Conservation (phyloP, 495 filamentous ascomycete genomes). For the Xylaria sp. region DNA sequence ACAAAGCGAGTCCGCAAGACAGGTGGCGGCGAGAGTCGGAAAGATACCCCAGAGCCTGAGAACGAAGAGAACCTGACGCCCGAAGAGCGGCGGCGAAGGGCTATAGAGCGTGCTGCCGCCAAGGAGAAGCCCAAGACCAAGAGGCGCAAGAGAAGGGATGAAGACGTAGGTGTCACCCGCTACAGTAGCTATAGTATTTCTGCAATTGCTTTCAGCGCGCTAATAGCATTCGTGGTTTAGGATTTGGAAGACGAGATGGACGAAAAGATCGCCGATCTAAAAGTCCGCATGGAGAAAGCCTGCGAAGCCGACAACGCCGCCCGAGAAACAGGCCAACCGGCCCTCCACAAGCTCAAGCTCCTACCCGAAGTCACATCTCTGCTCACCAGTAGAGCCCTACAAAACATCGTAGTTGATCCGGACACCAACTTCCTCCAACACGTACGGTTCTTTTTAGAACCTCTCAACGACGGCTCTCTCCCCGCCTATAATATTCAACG, state of each 20-base stretch:
- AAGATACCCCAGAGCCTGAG: conserved; percentile 58
- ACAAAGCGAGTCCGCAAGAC: conserved; percentile 47
- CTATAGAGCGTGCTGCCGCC: conserved; percentile 81
- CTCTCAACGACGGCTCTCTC: conserved; percentile 87
- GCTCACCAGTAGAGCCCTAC: conserved; percentile 85
- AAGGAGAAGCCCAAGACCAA: conserved; percentile 69
- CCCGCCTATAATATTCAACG: conserved; percentile 97
- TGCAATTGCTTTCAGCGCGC: neutral
- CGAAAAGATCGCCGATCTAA: conserved; percentile 85
- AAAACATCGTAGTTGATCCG: conserved; percentile 83
- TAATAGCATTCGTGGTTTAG: conserved; percentile 46
- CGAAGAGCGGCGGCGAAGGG: conserved; percentile 76
- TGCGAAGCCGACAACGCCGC: conserved; percentile 84
- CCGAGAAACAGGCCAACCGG: conserved; percentile 76
- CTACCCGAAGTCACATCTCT: conserved; percentile 89
- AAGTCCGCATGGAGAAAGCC: conserved; percentile 89
- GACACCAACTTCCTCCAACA: conserved; percentile 94
- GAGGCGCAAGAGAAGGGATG: conserved; percentile 84
- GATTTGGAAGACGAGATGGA: conserved; percentile 90
- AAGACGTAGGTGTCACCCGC: conserved; percentile 69
- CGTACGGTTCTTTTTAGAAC: conserved; percentile 96
- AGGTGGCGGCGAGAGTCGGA: conserved; percentile 51
- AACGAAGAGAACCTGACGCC: conserved; percentile 70
- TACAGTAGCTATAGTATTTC: neutral
- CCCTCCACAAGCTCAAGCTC: conserved; percentile 91